phyloP scores from a whole-genome alignment of 805 yeast genomes.

The Metschnikowia matae region DNA sequence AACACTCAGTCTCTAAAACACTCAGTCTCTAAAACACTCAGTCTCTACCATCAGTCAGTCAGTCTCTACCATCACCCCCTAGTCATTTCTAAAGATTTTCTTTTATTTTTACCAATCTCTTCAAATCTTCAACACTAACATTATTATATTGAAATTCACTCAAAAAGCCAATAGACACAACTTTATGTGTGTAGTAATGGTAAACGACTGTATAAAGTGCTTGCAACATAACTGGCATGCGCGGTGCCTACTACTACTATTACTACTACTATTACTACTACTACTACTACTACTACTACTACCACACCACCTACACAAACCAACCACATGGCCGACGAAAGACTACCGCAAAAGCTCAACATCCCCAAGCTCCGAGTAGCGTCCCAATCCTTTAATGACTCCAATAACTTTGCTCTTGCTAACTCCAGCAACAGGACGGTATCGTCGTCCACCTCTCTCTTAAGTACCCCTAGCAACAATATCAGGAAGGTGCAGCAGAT shows the following conservation, averaged over 20 bases:
- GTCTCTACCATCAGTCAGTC: too few species aligned
- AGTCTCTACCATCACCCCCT: too few species aligned
- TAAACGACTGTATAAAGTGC: too few species aligned
- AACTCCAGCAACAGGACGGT: constrained; percentile 29
- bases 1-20: too few species aligned
- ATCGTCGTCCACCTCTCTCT: constrained; percentile 35
- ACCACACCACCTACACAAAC: background rate
- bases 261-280: background rate
- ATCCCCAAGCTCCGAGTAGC: constrained; percentile 16
- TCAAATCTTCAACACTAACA: too few species aligned
- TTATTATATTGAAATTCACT: too few species aligned
- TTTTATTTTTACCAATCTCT: too few species aligned
- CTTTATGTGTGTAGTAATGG: too few species aligned
- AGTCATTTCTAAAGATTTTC: too few species aligned
- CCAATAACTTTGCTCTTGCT: constrained; percentile 9
- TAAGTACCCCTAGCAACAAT: constrained; percentile 41
- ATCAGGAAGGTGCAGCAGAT: constrained; percentile 31
- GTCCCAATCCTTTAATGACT: constrained; percentile 13
- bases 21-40: too few species aligned
- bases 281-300: background rate
- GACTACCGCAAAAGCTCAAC: constrained; percentile 6
- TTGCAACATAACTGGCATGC: background rate
- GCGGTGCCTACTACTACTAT: background rate
- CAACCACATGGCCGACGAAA: constrained; percentile 12
- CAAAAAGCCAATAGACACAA: too few species aligned